Percentiles rank a stretch among this genome's conserved stretches.
Evolutionary conservation across 345 rosid species (phyloP).

Genomic region (Citrus glauca): DNA sequence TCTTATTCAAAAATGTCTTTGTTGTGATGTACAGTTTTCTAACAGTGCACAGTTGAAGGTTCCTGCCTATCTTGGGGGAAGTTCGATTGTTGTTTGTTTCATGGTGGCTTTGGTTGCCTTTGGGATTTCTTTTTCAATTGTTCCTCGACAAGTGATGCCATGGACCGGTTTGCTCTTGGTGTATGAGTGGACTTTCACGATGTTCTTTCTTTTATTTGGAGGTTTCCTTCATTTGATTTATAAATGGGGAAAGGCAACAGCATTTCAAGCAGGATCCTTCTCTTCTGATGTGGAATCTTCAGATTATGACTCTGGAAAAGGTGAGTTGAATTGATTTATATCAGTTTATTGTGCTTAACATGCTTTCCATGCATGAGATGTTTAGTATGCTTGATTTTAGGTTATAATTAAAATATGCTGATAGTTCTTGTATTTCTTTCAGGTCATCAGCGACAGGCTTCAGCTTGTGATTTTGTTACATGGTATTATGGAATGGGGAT

Average conservation of each 20-base stretch:
- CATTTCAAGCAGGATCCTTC: conserved; percentile 43
- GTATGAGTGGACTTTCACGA: conserved; percentile 83
- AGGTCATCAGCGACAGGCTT: conserved; percentile 68
- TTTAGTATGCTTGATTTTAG: neutral
- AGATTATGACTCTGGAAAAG: conserved; percentile 73
- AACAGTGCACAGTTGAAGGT: conserved; percentile 47
- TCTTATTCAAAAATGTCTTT: neutral
- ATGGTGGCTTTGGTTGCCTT: conserved; percentile 45
- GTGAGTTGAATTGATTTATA: conserved; percentile 23
- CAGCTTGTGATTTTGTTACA: conserved; percentile 47
- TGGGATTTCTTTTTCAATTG: conserved; percentile 57
- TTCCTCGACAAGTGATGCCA: conserved; percentile 83
- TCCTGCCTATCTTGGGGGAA: conserved; percentile 63
- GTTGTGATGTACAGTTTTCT: conserved; percentile 39
- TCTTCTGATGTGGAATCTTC: conserved; percentile 37
- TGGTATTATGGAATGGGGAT: conserved; percentile 76
- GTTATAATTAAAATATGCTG: neutral
- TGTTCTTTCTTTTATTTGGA: conserved; percentile 64
- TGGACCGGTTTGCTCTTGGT: conserved; percentile 86
- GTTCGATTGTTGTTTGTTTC: conserved; percentile 57
- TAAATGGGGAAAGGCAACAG: conserved; percentile 56
- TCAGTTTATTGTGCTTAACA: neutral
- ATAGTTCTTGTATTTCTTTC: conserved; percentile 12
- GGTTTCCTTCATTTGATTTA: conserved; percentile 57
- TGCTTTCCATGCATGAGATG: neutral